Percentiles rank a stretch among this genome's conserved stretches.
Evolutionary conservation across 2,329 filamentous ascomycete species (phyloP).

Genomic region (Ceratocystiopsis brevicomis): DNA sequence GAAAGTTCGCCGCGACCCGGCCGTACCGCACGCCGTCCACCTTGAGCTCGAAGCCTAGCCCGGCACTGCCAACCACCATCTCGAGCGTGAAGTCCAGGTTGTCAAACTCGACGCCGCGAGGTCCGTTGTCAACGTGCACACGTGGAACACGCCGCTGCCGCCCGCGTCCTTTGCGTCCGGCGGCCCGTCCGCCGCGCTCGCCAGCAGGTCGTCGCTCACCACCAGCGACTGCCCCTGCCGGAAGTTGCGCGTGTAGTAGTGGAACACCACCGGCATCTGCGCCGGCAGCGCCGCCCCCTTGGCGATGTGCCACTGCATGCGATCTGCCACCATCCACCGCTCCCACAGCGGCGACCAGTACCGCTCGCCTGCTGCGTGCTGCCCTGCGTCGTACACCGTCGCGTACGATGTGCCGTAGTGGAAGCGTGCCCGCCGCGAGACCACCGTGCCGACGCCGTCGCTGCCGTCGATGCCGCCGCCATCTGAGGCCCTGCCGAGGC

Average conservation of each 20-base stretch:
- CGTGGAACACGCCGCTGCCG: conserved; percentile 37
- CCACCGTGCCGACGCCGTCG: conserved; percentile 47
- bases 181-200: conserved; percentile 49
- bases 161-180: conserved; percentile 34
- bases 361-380: conserved; percentile 51
- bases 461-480: too few relatives aligned
- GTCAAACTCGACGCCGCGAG: conserved; percentile 64
- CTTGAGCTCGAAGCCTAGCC: conserved; percentile 58
- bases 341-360: conserved; percentile 72
- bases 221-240: conserved; percentile 57
- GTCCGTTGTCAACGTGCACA: conserved; percentile 68
- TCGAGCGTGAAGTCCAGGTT: conserved; percentile 68
- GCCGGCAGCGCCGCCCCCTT: conserved; percentile 63
- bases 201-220: conserved; percentile 65
- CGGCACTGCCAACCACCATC: conserved; percentile 65
- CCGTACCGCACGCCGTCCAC: conserved; percentile 64
- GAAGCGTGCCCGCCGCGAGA: conserved; percentile 53
- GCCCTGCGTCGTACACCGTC: conserved; percentile 59
- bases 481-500: too few relatives aligned
- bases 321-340: conserved; percentile 64
- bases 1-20: conserved; percentile 59
- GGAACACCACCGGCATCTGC: conserved; percentile 57
- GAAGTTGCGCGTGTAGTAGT: conserved; percentile 78
- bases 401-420: conserved; percentile 69
- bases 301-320: conserved; percentile 73